Conservation (phyloP, 2,329 filamentous ascomycete species). For the Fusarium sp. region DNA sequence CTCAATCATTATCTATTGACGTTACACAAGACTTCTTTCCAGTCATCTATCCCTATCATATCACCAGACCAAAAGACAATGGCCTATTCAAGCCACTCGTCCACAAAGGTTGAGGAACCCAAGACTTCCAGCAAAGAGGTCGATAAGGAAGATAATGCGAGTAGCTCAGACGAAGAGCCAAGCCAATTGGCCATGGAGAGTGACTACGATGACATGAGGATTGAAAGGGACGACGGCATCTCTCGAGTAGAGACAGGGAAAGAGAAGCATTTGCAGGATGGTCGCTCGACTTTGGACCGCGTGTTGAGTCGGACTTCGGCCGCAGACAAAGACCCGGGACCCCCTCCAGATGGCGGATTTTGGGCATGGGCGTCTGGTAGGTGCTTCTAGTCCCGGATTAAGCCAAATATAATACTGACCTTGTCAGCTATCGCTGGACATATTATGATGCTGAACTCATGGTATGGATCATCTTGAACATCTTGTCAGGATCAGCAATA, state of each 20-base stretch:
- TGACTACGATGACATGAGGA: not conserved
- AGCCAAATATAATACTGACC: not conserved
- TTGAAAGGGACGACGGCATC: not conserved
- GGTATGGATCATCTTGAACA: not conserved
- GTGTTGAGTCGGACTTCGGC: not conserved
- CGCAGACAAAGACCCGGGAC: not conserved
- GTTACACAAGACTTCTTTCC: not conserved
- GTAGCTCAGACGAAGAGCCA: not conserved
- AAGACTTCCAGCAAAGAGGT: not conserved
- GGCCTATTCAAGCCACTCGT: not conserved
- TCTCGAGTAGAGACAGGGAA: not conserved
- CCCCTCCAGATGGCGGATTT: slow-evolving; percentile 6
- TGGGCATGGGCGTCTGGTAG: slow-evolving; percentile 7
- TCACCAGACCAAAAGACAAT: not conserved
- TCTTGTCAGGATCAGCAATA: not conserved
- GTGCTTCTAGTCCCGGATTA: not conserved
- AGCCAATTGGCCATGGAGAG: not conserved
- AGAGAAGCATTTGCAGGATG: not conserved
- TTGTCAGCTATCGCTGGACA: not conserved
- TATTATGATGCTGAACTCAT: slow-evolving; percentile 21
- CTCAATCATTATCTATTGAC: not conserved
- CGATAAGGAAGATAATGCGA: not conserved
- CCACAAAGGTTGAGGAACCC: not conserved
- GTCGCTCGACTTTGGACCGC: not conserved
- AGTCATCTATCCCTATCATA: not conserved